phyloP scores from a whole-genome alignment of 306 rosid species.

The Quercus variabilis region DNA sequence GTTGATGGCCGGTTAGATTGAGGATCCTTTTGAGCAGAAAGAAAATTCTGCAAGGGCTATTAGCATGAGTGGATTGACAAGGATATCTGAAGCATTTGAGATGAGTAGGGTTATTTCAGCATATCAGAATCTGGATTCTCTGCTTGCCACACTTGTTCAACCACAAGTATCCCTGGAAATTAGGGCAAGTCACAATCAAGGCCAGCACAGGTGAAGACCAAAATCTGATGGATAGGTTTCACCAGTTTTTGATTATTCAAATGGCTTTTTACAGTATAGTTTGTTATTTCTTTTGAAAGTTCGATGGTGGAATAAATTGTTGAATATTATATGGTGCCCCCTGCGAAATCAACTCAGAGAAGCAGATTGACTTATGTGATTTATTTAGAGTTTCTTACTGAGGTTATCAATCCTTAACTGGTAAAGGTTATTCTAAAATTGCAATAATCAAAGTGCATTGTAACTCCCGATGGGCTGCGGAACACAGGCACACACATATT shows the following conservation, averaged over 20 bases:
- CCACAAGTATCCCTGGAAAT: slow-evolving; percentile 16
- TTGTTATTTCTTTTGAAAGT: background rate
- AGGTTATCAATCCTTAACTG: too few species aligned
- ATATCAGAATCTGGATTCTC: slow-evolving; percentile 25
- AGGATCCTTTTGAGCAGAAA: slow-evolving; percentile 90
- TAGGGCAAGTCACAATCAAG: slow-evolving; percentile 4
- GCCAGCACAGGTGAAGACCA: slow-evolving; percentile 53
- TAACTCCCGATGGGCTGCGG: too few species aligned
- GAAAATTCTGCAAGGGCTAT: slow-evolving; percentile 69
- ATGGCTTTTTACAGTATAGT: too few species aligned
- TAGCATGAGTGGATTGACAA: slow-evolving; percentile 33
- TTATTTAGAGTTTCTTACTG: too few species aligned
- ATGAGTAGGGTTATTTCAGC: slow-evolving; percentile 29
- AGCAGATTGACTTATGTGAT: too few species aligned
- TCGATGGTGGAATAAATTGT: too few species aligned
- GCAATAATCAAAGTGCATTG: too few species aligned
- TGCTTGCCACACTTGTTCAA: slow-evolving; percentile 41
- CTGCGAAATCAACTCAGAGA: too few species aligned
- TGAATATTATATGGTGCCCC: too few species aligned
- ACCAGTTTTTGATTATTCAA: too few species aligned
- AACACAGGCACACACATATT: too few species aligned
- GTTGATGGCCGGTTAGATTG: slow-evolving; percentile 51
- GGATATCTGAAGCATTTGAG: slow-evolving; percentile 51
- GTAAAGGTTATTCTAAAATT: too few species aligned
- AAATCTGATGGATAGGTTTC: slow-evolving; percentile 14